Evolutionary conservation across 768 basidiomycete species (phyloP).

Genomic region (Cyclocybe cylindracea): DNA sequence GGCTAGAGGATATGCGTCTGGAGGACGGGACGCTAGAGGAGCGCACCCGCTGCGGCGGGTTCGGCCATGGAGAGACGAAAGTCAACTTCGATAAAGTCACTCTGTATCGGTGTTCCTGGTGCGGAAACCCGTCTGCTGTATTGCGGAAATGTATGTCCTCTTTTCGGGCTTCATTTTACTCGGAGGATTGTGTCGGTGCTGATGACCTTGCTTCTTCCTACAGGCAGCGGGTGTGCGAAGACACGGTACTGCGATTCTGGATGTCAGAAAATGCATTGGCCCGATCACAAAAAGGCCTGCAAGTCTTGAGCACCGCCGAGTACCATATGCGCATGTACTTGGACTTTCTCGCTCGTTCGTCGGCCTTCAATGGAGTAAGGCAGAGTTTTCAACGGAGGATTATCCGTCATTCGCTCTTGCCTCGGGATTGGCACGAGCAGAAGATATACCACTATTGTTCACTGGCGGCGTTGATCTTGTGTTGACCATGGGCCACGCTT

Average conservation of each 20-base stretch:
- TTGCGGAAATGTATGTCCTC: conserved; percentile 21
- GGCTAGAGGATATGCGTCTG: conserved; percentile 52
- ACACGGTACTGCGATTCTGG: conserved; percentile 27
- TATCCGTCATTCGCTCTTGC: too few relatives aligned
- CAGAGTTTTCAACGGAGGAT: too few relatives aligned
- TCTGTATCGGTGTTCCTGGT: conserved; percentile 65
- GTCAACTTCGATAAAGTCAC: conserved; percentile 49
- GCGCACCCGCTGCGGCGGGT: conserved; percentile 17
- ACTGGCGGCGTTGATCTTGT: too few relatives aligned
- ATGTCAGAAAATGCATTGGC: conserved; percentile 26
- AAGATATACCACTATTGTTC: too few relatives aligned
- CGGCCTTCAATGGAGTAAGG: background rate
- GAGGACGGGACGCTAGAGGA: conserved; percentile 31
- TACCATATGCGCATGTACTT: background rate
- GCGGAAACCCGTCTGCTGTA: conserved; percentile 53
- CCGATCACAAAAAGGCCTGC: conserved; percentile 22
- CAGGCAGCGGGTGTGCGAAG: conserved; percentile 25
- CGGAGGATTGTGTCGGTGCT: background rate
- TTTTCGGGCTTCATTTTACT: background rate
- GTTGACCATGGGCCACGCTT: too few relatives aligned
- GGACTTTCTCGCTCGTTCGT: background rate
- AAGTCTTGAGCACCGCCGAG: conserved; percentile 6
- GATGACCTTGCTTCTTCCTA: background rate
- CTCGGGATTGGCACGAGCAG: too few relatives aligned
- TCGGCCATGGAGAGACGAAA: conserved; percentile 40